Evolutionary conservation across 176 grass and related monocot species (phyloP).

Genomic region (Alopecurus myosuroides): DNA sequence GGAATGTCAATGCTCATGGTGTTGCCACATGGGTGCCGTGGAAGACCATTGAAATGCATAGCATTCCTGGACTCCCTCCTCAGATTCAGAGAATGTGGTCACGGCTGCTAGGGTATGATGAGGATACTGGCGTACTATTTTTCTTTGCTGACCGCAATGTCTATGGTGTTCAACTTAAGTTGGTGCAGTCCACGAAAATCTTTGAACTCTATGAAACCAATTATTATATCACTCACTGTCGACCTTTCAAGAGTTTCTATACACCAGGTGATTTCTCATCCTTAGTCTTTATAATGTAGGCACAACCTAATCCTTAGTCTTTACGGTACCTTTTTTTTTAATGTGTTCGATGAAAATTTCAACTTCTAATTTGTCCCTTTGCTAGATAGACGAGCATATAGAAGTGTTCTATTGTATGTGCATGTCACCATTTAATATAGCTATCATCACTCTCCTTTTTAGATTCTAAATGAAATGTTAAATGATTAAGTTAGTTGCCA

Average conservation of each 20-base stretch:
- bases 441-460: not conserved
- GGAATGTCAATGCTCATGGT: not conserved
- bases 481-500: not conserved
- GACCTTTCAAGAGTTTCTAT: not conserved
- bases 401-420: not conserved
- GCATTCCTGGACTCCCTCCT: not conserved
- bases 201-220: not conserved
- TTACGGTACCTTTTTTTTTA: not conserved
- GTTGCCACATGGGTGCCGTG: not conserved
- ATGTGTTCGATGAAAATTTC: not conserved
- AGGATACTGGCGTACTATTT: not conserved
- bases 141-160: not conserved
- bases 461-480: not conserved
- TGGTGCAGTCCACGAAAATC: not conserved
- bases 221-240: rapidly evolving
- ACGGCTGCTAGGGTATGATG: not conserved
- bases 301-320: too few species aligned
- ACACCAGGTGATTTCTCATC: not conserved
- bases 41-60: not conserved
- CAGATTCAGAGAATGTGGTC: not conserved
- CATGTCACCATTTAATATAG: not conserved
- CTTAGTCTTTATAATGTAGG: not conserved
- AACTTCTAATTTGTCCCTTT: not conserved
- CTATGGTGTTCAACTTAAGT: not conserved
- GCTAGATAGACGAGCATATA: not conserved